These are phyloP conservation scores for Senna tora DNA, from an alignment of 306 rosid species.

Conservation along the genomic window DNA sequence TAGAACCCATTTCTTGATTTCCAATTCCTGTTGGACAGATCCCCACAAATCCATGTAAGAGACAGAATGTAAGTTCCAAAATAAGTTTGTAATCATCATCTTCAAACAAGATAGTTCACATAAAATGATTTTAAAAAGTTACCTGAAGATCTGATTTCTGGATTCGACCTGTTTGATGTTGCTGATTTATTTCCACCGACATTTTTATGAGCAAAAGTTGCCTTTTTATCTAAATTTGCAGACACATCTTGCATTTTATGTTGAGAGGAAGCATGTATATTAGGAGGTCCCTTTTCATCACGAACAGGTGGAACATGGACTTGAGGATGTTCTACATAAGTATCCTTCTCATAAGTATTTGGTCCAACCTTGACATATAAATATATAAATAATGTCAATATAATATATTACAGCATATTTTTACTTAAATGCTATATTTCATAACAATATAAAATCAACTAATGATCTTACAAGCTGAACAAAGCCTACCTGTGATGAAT, in stretches of 20 bases:
- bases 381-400: conserved; percentile 26
- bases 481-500: conserved; percentile 65
- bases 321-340: conserved; percentile 59
- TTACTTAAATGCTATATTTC: not conserved
- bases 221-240: conserved; percentile 28
- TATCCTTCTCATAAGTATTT: conserved; percentile 54
- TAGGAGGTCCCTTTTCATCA: conserved; percentile 52
- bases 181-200: conserved; percentile 39
- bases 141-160: conserved; percentile 58
- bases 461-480: conserved; percentile 18
- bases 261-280: conserved; percentile 47
- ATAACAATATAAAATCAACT: conserved; percentile 28
- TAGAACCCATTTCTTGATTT: conserved; percentile 44
- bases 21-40: conserved; percentile 48
- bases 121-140: not conserved
- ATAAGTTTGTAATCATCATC: not conserved
- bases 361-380: conserved; percentile 63
- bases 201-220: conserved; percentile 42
- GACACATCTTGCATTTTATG: conserved; percentile 27
- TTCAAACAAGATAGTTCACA: conserved; percentile 13
- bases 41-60: conserved; percentile 20
- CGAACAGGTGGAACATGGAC: conserved; percentile 52
- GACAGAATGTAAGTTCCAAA: conserved; percentile 21
- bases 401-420: conserved; percentile 7
- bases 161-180: conserved; percentile 42